Base-by-base conservation (phyloP, 352 stramenopile genomes). In the Pseudoperonospora humuli region DNA sequence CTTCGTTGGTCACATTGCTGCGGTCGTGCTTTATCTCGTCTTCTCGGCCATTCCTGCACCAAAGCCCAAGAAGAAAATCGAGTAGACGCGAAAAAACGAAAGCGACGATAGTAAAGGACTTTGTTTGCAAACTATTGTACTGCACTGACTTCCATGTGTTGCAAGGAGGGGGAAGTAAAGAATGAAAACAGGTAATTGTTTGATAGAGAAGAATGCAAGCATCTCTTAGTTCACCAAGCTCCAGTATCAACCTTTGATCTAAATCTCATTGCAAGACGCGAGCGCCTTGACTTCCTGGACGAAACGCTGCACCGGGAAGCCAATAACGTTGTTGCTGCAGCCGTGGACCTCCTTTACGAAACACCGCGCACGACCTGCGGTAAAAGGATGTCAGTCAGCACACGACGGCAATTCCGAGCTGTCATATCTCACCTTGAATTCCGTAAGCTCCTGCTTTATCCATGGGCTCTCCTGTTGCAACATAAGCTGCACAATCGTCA, bases 311-410 rank as follows among this genome's bases (percentile, higher is more conserved):
- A 95, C 72, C 0, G 82, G 84, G 39, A 95, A 93, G 32, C 84
- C 82, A 50, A 94, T 93, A 25, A 96, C 86, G 51, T 95, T 96
- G 67, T 95, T 96, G 55, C 75, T 88, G 64, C 84, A 96, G 36
- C 88, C 88, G n/a, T 78, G 55, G 20, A 96, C 50, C 24, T 67
- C 67, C 17, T 56, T 51, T 9, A 96, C 75, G 40, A 96, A 93
- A 47, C 76, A 88, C 10, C 82, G 79, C 9, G 75, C 79, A 11
- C 58, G 57, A 40, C 71, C 61, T 75, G 15, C 18, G 3, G 5
- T 5, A 1, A 20, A 33, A 41, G 20, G 6, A 21, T 32, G 1
- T 21, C 4, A 4, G 18, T 39, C 10, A 39, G 18, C 18, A 1
- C 33, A 39, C 6, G 18, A 25, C 17, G 8, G 2, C 9, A 0